Conservation (phyloP, 305 asterid genomes). For the Solanum aculeatissimum region DNA sequence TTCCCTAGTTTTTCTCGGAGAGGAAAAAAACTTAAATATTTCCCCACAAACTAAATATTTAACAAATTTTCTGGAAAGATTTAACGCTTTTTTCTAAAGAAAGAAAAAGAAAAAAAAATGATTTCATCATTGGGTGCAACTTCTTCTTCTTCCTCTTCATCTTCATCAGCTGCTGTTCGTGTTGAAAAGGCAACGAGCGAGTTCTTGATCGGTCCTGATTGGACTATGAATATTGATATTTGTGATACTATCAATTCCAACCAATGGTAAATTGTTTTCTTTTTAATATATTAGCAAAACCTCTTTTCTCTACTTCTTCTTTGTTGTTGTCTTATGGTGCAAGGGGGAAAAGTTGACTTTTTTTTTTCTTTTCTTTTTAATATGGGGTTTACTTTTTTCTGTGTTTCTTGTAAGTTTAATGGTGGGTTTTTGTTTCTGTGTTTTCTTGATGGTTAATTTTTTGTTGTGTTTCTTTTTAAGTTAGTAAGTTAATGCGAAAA, state of each 20-base stretch:
- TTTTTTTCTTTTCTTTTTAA: background rate
- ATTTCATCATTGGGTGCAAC: conserved; percentile 14
- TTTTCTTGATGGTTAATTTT: background rate
- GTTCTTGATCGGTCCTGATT: conserved; percentile 89
- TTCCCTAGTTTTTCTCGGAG: conserved; percentile 1
- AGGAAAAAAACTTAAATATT: background rate
- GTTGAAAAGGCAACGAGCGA: conserved; percentile 99
- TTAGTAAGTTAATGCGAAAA: background rate
- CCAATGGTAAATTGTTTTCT: conserved; percentile 36
- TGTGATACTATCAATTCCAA: conserved; percentile 79
- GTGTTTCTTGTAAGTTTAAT: background rate
- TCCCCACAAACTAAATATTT: background rate
- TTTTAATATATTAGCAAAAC: background rate
- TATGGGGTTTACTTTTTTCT: background rate
- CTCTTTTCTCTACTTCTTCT: background rate
- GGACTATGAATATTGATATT: conserved; percentile 91
- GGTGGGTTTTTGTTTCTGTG: background rate
- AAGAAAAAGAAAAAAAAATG: conserved; percentile 9
- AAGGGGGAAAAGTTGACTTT: background rate
- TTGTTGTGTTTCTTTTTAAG: background rate
- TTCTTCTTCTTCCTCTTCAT: conserved; percentile 24
- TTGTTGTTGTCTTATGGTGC: background rate
- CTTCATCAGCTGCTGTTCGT: conserved; percentile 52
- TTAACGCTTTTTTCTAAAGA: background rate
- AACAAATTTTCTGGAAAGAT: background rate